phyloP scores from a whole-genome alignment of 352 stramenopile species.

The Globisporangium lucens region DNA sequence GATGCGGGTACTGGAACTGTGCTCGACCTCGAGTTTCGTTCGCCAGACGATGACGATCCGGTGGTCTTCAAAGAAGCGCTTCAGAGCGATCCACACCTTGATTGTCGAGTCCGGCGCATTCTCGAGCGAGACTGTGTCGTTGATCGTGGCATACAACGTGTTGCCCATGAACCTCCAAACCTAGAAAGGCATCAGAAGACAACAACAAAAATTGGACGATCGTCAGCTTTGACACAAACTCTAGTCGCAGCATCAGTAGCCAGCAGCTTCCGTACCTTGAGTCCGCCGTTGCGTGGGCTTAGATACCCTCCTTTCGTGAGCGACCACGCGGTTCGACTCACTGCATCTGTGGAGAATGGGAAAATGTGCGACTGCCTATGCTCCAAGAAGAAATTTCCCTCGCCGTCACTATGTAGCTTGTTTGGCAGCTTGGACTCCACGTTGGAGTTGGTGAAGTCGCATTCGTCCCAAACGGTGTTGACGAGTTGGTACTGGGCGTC shows the following conservation, averaged over 20 bases:
- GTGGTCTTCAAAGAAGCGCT: neutral
- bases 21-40: neutral
- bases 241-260: neutral
- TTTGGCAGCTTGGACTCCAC: neutral
- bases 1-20: neutral
- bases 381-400: conserved; percentile 3
- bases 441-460: conserved; percentile 18
- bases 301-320: neutral
- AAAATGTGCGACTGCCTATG: neutral
- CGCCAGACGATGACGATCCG: neutral
- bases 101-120: neutral
- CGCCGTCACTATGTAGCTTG: neutral
- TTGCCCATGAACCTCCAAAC: neutral
- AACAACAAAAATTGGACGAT: neutral
- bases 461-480: conserved; percentile 18
- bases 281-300: neutral
- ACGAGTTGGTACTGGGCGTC: conserved; percentile 22
- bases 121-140: neutral
- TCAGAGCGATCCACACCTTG: neutral
- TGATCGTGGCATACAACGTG: neutral
- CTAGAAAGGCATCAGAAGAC: neutral
- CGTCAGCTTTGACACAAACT: neutral
- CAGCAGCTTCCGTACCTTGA: neutral
- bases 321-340: neutral
- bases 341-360: neutral